A percentile compares a stretch with the other conserved stretches of the same genome.
Conservation (phyloP, 2,329 filamentous ascomycete species). For the Trichophyton mentagrophytes region DNA sequence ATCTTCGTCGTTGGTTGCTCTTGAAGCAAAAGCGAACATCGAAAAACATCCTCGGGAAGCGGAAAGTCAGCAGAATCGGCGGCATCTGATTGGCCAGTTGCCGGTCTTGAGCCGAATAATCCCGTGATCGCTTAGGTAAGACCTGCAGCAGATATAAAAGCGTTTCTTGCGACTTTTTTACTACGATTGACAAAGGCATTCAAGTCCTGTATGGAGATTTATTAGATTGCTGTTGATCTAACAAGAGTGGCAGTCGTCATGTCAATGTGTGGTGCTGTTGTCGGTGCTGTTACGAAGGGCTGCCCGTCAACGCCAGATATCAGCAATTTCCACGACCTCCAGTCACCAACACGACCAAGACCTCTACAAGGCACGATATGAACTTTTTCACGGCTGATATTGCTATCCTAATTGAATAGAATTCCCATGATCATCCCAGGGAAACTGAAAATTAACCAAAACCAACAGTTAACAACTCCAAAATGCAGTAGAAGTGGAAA, state of each 20-base stretch:
- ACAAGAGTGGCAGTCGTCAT: too few species aligned
- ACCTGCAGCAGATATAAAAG: not conserved
- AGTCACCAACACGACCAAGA: too few species aligned
- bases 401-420: not conserved
- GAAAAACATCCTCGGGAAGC: constrained; percentile 12
- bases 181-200: too few species aligned
- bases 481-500: not conserved
- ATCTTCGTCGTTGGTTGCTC: not conserved
- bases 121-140: constrained; percentile 10
- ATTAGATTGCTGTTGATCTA: not conserved
- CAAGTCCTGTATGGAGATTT: too few species aligned
- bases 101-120: constrained; percentile 10
- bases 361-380: too few species aligned
- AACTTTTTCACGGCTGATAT: not conserved
- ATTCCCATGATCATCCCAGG: not conserved
- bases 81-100: constrained; percentile 11
- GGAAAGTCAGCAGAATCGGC: constrained; percentile 12
- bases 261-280: too few species aligned
- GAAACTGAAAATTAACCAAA: not conserved
- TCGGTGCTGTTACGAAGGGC: too few species aligned
- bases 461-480: not conserved
- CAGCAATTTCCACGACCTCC: too few species aligned
- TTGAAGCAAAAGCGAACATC: constrained; percentile 3
- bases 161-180: too few species aligned
- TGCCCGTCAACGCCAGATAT: too few species aligned